These are phyloP conservation scores for Xylaria grammica DNA, from an alignment of 495 filamentous ascomycete species.

Conservation along the genomic window DNA sequence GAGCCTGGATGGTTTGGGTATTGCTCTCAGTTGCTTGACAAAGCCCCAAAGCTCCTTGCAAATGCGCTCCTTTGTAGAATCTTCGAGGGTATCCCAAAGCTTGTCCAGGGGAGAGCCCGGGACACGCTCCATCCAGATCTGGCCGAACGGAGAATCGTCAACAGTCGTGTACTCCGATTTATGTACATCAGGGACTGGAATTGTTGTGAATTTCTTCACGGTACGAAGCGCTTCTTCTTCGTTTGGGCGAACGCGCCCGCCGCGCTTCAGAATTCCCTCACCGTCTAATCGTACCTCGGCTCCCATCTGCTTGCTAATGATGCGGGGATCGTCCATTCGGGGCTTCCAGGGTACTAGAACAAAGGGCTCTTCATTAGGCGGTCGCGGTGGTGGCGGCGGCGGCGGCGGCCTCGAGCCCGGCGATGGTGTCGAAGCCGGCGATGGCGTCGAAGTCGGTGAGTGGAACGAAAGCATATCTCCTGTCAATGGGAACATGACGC, in stretches of 20 bases:
- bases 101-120: slow-evolving; percentile 24
- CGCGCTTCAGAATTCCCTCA: background rate
- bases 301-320: slow-evolving; percentile 7
- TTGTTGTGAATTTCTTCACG: slow-evolving; percentile 19
- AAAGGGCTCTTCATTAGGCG: background rate
- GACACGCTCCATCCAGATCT: slow-evolving; percentile 35
- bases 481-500: no score
- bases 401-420: no score
- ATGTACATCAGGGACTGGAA: slow-evolving; percentile 22
- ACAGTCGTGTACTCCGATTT: background rate
- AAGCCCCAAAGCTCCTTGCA: slow-evolving; percentile 44
- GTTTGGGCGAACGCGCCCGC: background rate
- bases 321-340: slow-evolving; percentile 2
- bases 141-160: slow-evolving; percentile 15
- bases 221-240: slow-evolving; percentile 22
- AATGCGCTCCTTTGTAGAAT: slow-evolving; percentile 35
- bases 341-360: background rate
- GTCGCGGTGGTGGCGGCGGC: background rate
- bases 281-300: background rate
- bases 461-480: no score
- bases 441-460: no score
- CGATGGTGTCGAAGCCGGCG: no score
- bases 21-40: slow-evolving; percentile 37
- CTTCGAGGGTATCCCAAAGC: slow-evolving; percentile 40
- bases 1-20: slow-evolving; percentile 34